Evolutionary conservation across 2,329 filamentous ascomycete species (phyloP).

Genomic region (Phaeosphaeria sp.): DNA sequence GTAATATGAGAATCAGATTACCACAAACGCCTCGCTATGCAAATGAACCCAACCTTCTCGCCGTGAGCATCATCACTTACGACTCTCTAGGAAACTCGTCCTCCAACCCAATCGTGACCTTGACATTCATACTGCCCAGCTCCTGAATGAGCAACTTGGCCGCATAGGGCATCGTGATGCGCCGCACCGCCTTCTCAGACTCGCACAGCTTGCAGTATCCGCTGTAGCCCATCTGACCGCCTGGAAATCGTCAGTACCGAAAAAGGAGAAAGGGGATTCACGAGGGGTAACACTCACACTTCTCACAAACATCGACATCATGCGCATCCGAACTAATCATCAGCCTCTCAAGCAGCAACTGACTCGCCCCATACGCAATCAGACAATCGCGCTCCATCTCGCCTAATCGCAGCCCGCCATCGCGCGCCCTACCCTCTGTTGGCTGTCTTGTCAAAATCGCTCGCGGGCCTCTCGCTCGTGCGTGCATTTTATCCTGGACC

Average conservation of each 20-base stretch:
- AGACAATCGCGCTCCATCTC: constrained; percentile 99
- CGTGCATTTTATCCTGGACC: constrained; percentile 99
- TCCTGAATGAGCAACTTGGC: constrained; percentile 97
- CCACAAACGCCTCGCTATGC: constrained; percentile 27
- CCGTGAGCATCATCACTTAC: neutral
- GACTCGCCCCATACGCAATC: constrained; percentile 94
- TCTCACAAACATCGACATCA: constrained; percentile 90
- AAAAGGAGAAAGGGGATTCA: neutral
- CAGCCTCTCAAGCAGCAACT: constrained; percentile 87
- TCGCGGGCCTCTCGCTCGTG: constrained; percentile 84
- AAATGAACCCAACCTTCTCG: neutral
- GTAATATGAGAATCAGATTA: neutral
- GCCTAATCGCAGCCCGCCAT: constrained; percentile 89
- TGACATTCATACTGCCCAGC: constrained; percentile 98
- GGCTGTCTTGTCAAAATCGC: constrained; percentile 94
- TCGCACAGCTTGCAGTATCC: constrained; percentile 95
- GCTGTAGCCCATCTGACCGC: constrained; percentile 90
- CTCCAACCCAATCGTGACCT: constrained; percentile 85
- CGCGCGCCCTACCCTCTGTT: constrained; percentile 90
- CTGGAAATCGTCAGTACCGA: constrained; percentile 7
- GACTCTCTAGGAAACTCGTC: constrained; percentile 79
- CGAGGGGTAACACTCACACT: constrained; percentile 58
- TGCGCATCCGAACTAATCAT: constrained; percentile 95
- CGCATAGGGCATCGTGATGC: constrained; percentile 97
- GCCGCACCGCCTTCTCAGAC: constrained; percentile 81